Evolutionary conservation across 148 eudicot species (phyloP), one percentile per base, ranked within the genome.

Genomic region (Gaultheria prostrata): DNA sequence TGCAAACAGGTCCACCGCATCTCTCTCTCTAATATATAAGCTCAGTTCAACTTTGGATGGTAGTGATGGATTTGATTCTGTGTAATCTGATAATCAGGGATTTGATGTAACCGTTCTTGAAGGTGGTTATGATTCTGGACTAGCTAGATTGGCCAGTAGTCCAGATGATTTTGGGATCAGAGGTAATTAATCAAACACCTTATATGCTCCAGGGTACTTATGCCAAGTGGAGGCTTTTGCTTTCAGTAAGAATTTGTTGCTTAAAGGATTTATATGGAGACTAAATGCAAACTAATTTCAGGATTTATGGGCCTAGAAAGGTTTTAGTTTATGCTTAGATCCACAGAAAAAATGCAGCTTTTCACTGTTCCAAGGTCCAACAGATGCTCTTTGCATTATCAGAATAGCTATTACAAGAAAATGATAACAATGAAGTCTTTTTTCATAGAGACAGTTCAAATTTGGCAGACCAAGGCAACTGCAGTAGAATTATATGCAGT

Each of bases 91-190:
- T 51, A 24, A 74, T 72, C 85, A 93, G 97, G 97, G 93, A 6
- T 93, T 91, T 90, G 91, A 89, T 86, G 97, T 93, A 5, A 92
- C 91, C n/a, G 92, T 93, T 80, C 91, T 93, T 83, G 92, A 92
- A 90, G 94, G 92, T 76, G 91, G 92, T 30, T 85, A 82, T 71
- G 92, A 92, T 78, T 80, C 85, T 85, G 94, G 92, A 24, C 80
- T 84, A 9, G 86, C 88, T 77, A 83, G 86, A 70, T 61, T 78
- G 78, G 70, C 85, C 77, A 80, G 83, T 76, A 88, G 80, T 86
- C 89, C 93, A 69, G 97, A 93, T 87, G 93, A 93, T 84, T 86
- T 86, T 82, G 94, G 93, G 33, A 89, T 92, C 87, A 91, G 88
- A 83, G 97, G 94, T 93, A 85, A 10, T 24, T 63, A 24, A 84